These are phyloP conservation scores for Candida fluviatilis DNA, from an alignment of 805 yeast genomes.

Conservation along the genomic window DNA sequence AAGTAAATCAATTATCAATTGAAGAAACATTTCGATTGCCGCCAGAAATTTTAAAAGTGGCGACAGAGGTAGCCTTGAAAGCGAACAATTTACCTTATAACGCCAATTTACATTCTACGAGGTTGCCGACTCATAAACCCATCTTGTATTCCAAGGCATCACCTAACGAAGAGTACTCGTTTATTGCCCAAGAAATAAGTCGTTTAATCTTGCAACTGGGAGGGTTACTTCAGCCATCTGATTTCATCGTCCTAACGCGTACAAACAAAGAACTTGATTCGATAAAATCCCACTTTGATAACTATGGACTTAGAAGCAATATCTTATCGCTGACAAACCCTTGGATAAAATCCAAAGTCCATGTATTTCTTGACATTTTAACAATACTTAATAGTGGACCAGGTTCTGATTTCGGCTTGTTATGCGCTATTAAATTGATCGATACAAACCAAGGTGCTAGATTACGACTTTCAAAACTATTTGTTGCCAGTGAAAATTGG, in stretches of 20 bases:
- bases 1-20: conserved; percentile 30
- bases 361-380: conserved; percentile 46
- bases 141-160: conserved; percentile 14
- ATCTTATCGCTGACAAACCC: conserved; percentile 44
- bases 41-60: conserved; percentile 48
- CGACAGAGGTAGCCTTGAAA: conserved; percentile 24
- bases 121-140: conserved; percentile 20
- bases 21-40: conserved; percentile 58
- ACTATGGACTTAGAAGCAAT: conserved; percentile 38
- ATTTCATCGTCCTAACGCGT: conserved; percentile 51
- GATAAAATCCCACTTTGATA: conserved; percentile 33
- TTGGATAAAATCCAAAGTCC: conserved; percentile 47
- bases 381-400: conserved; percentile 34
- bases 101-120: conserved; percentile 11
- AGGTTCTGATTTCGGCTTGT: conserved; percentile 29
- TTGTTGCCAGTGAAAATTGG: conserved; percentile 17
- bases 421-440: conserved; percentile 22
- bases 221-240: conserved; percentile 39
- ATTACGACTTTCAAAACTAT: conserved; percentile 23
- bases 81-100: conserved; percentile 6
- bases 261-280: conserved; percentile 47
- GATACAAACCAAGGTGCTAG: conserved; percentile 22
- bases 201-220: conserved; percentile 38
- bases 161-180: conserved; percentile 36
- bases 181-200: conserved; percentile 42